Evolutionary conservation across 345 rosid species (phyloP).

Genomic region (Linum usitatissimum): DNA sequence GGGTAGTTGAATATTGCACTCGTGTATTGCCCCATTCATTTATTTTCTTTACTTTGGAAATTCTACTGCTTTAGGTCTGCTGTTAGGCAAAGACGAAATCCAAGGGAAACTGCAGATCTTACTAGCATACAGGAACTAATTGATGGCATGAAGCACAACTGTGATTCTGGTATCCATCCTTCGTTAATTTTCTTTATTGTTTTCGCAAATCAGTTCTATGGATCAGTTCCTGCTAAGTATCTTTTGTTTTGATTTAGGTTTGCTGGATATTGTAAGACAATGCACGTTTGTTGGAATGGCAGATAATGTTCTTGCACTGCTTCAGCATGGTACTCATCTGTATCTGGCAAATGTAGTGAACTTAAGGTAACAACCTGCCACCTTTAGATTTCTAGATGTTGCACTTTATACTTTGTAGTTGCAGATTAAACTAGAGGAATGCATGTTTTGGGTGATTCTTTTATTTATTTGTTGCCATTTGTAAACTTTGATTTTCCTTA

Average conservation of each 20-base stretch:
- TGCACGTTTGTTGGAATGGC: conserved; percentile 97
- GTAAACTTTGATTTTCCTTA: background rate
- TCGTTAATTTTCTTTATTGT: conserved; percentile 8
- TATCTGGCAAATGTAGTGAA: conserved; percentile 84
- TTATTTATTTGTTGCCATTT: too few relatives aligned
- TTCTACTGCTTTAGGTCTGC: conserved; percentile 39
- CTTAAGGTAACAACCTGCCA: conserved; percentile 45
- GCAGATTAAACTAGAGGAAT: background rate
- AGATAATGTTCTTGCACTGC: conserved; percentile 74
- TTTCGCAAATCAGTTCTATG: conserved; percentile 1
- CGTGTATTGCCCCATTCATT: background rate
- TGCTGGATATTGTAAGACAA: conserved; percentile 61
- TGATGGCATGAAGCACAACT: conserved; percentile 45
- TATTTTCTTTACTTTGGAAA: background rate
- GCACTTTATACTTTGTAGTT: background rate
- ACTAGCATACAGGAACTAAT: conserved; percentile 81
- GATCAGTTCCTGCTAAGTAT: background rate
- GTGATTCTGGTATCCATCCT: conserved; percentile 52
- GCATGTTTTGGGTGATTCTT: too few relatives aligned
- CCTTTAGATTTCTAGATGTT: background rate
- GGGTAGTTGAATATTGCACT: too few relatives aligned
- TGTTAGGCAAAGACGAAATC: conserved; percentile 82
- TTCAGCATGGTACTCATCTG: conserved; percentile 77
- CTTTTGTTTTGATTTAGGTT: conserved; percentile 33
- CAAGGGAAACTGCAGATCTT: conserved; percentile 85